phyloP scores from a whole-genome alignment of 192 early-diverging fungal genomes.

The Backusella mclennaniae region DNA sequence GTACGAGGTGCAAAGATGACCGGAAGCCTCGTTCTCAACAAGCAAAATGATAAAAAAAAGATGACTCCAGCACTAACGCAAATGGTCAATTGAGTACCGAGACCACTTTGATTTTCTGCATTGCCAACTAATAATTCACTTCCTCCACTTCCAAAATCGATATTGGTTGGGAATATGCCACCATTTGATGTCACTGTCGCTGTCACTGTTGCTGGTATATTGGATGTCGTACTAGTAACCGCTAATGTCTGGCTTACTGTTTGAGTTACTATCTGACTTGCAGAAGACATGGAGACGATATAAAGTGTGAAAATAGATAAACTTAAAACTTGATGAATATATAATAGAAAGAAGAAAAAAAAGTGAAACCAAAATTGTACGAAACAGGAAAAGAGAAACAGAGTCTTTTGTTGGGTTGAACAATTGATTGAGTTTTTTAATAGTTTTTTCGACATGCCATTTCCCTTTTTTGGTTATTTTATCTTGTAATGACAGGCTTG shows the following conservation, averaged over 20 bases:
- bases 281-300: background rate
- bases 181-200: background rate
- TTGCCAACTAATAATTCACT: background rate
- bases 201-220: background rate
- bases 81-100: slow-evolving; percentile 21
- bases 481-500: background rate
- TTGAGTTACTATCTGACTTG: background rate
- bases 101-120: slow-evolving; percentile 21
- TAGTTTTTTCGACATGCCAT: background rate
- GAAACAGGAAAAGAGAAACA: slow-evolving; percentile 7
- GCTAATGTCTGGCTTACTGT: background rate
- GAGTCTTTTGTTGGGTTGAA: background rate
- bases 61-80: slow-evolving; percentile 16
- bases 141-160: slow-evolving; percentile 1
- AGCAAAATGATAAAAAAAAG: slow-evolving; percentile 28
- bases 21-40: slow-evolving; percentile 20
- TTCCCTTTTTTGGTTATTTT: background rate
- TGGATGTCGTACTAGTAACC: background rate
- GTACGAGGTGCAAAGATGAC: slow-evolving; percentile 28
- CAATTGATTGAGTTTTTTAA: background rate
- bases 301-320: background rate
- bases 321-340: background rate
- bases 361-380: background rate
- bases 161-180: background rate
- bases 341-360: background rate